Base-by-base conservation (phyloP, 805 yeast genomes). In the Diddensiella caesifluorescens region DNA sequence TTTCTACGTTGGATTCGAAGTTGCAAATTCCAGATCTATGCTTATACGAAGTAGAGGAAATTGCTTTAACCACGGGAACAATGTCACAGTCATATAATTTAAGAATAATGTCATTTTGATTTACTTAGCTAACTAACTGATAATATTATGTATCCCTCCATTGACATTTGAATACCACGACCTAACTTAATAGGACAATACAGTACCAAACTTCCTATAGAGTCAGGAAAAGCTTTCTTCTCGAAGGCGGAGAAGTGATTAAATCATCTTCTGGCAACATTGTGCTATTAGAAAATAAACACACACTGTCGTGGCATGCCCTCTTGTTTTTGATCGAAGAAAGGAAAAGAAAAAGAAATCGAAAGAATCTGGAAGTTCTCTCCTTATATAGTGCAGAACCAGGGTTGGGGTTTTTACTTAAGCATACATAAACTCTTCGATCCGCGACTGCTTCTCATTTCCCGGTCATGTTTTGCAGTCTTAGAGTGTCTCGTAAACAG, bases 271-370 rank as follows among this genome's bases (percentile, higher is more conserved):
- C 53, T 56, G 65, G 65, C 65, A 61, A 61, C 64, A 61, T 49
- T 42, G 47, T 50, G 57, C 60, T 56, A 52, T 48, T 44, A 42
- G 43, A 40, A 34, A 35, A 39, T 42, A 44, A 50, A 54, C 50
- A 50, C 49, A 37, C 36, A 34, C 41, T 60, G 63, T 58, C 65
- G 65, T 61, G 65, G 65, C 65, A 60, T 39, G 45, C 56, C 56
- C 59, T 59, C 57, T 57, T 47, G 55, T 59, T 60, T 61, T 61
- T 61, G 63, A 59, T 59, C 63, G 48, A 39, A 45, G 49, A 57
- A 60, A 46, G n/a, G n/a, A n/a, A 44, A 45, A 47, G 46, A 32
- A 39, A 47, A 45, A 41, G 30, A 38, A 27, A 10, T 35, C 26
- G 39, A 36, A 27, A 39, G 18, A 20, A 10, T 20, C 20, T 12